A percentile compares a stretch with the other conserved stretches of the same genome.
Evolutionary conservation across 2,329 filamentous ascomycete genomes (phyloP).

Genomic region (Hypoxylon sp.): DNA sequence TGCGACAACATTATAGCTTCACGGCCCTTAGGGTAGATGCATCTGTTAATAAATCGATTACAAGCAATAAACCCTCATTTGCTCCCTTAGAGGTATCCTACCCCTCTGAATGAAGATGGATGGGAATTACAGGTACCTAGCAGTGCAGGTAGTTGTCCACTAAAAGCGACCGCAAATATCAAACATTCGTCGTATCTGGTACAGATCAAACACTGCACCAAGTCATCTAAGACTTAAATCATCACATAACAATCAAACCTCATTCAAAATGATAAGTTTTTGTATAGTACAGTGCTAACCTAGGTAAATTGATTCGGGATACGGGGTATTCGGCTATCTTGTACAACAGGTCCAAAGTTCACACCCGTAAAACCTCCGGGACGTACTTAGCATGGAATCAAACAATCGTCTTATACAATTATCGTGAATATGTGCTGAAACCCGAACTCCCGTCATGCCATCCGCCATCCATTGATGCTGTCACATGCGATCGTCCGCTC

Average conservation of each 20-base stretch:
- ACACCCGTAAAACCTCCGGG: constrained; percentile 2
- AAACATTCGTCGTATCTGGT: neutral
- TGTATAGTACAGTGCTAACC: constrained; percentile 23
- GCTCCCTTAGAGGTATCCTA: no score
- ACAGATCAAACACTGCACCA: neutral
- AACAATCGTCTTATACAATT: constrained; percentile 30
- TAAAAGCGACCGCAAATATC: neutral
- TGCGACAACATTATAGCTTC: no score
- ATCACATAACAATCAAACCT: neutral
- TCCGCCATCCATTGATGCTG: constrained; percentile 32
- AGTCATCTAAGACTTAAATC: neutral
- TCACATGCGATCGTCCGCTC: constrained; percentile 31
- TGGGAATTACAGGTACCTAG: no score
- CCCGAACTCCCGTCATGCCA: constrained; percentile 38
- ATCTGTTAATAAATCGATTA: no score
- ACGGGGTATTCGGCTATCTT: constrained; percentile 28
- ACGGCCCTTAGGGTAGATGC: no score
- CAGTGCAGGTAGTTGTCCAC: neutral
- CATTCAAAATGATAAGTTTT: constrained; percentile 13
- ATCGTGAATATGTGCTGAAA: constrained; percentile 41
- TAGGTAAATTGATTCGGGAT: constrained; percentile 23
- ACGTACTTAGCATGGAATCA: constrained; percentile 5
- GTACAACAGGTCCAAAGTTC: constrained; percentile 20
- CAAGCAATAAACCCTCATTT: no score
- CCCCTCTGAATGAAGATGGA: no score